Conservation (phyloP, 768 basidiomycete species). For the Collybia nuda region DNA sequence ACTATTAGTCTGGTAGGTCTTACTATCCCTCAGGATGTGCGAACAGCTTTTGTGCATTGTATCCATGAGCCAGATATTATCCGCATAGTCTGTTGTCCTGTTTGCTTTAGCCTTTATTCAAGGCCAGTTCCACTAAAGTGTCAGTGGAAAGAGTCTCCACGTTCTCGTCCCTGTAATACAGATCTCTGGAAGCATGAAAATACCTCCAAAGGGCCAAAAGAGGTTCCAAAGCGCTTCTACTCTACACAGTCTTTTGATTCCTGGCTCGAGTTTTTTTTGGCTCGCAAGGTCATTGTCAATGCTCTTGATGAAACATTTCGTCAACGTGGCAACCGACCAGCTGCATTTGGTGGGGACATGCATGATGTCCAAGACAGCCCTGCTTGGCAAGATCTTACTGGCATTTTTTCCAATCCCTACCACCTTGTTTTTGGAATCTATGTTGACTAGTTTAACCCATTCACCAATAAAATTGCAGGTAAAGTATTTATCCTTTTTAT, state of each 20-base stretch:
- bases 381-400: conserved; percentile 18
- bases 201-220: conserved; percentile 13
- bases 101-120: conserved; percentile 19
- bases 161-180: conserved; percentile 15
- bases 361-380: conserved; percentile 28
- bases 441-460: conserved; percentile 38
- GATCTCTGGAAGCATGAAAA: conserved; percentile 14
- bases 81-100: conserved; percentile 22
- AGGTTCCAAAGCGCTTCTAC: conserved; percentile 19
- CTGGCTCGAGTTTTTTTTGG: conserved; percentile 27
- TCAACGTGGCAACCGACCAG: conserved; percentile 18
- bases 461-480: conserved; percentile 29
- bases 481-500: not conserved
- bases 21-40: conserved; percentile 19
- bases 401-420: conserved; percentile 11
- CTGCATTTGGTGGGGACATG: no score
- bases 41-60: conserved; percentile 14
- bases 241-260: conserved; percentile 22
- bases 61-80: conserved; percentile 21
- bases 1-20: conserved; percentile 3
- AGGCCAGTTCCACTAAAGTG: conserved; percentile 14
- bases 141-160: conserved; percentile 14
- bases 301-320: conserved; percentile 14
- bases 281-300: conserved; percentile 16
- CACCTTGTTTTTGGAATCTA: conserved; percentile 23